These are phyloP conservation scores for Nicotiana obtusifolia DNA, from an alignment of 257 asterid species.

Conservation along the genomic window DNA sequence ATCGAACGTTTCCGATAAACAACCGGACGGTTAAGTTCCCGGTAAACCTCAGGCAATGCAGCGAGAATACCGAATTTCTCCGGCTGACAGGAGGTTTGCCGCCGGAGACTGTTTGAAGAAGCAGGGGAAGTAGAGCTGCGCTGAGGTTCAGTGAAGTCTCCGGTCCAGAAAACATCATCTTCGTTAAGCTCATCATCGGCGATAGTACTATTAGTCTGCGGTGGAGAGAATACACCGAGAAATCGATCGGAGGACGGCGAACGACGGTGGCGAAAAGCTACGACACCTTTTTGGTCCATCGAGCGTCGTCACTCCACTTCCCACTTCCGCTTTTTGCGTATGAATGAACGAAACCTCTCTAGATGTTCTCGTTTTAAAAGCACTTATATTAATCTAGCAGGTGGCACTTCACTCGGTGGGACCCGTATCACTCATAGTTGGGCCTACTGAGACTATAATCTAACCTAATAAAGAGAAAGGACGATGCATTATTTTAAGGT, in stretches of 20 bases:
- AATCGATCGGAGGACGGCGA: conserved; percentile 66
- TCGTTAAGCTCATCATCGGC: conserved; percentile 60
- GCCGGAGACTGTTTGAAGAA: conserved; percentile 16
- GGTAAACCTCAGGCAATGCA: conserved; percentile 44
- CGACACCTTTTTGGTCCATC: conserved; percentile 50
- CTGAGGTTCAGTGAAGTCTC: conserved; percentile 22
- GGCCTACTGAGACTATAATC: no score
- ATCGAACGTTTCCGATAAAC: conserved; percentile 40
- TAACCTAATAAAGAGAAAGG: no score
- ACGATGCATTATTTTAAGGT: no score
- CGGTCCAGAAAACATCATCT: conserved; percentile 65
- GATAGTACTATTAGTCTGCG: conserved; percentile 21
- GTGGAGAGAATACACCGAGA: conserved; percentile 57
- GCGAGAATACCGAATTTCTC: conserved; percentile 74
- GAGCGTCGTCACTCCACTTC: not conserved
- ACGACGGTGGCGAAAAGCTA: conserved; percentile 27
- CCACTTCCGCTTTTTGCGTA: not conserved
- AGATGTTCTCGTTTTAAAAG: not conserved
- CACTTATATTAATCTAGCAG: no score
- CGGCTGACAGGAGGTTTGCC: conserved; percentile 27
- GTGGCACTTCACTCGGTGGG: no score
- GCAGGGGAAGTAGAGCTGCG: conserved; percentile 22
- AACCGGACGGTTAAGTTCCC: conserved; percentile 27
- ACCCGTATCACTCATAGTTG: no score
- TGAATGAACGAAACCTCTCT: not conserved